phyloP scores from a whole-genome alignment of 2,329 filamentous ascomycete genomes.

The Pseudogymnoascus sp. region DNA sequence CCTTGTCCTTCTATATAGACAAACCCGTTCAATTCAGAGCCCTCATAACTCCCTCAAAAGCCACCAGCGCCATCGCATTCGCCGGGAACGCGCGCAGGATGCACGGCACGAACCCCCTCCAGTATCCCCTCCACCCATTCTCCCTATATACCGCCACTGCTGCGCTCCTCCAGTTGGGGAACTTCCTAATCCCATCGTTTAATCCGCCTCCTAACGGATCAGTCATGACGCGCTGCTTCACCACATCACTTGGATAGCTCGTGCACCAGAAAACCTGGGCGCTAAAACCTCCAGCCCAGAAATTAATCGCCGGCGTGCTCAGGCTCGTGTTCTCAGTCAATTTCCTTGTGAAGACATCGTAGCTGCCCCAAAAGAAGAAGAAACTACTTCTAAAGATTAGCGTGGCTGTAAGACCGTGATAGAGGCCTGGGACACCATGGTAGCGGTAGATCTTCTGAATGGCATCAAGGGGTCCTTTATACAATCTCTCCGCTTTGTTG shows the following conservation, averaged over 20 bases:
- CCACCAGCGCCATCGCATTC: conserved; percentile 87
- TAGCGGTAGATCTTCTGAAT: conserved; percentile 57
- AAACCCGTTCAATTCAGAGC: conserved; percentile 39
- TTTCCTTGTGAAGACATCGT: conserved; percentile 71
- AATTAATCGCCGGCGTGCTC: conserved; percentile 77
- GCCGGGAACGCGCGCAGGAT: conserved; percentile 92
- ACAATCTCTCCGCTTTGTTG: conserved; percentile 67
- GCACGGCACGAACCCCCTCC: conserved; percentile 88
- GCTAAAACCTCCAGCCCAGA: conserved; percentile 91
- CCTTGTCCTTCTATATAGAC: background rate
- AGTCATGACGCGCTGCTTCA: conserved; percentile 97
- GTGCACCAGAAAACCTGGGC: conserved; percentile 94
- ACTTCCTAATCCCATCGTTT: conserved; percentile 60
- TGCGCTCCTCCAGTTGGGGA: conserved; percentile 71
- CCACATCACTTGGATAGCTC: conserved; percentile 83
- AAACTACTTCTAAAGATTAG: conserved; percentile 88
- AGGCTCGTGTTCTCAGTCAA: conserved; percentile 62
- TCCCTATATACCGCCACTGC: conserved; percentile 71
- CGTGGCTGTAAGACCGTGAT: conserved; percentile 78
- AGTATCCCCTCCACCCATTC: conserved; percentile 72
- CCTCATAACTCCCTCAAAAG: conserved; percentile 89
- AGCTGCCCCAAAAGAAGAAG: conserved; percentile 97
- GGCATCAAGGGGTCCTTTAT: conserved; percentile 83
- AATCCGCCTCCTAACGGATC: conserved; percentile 71
- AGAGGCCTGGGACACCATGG: conserved; percentile 75